A percentile compares a stretch with the other conserved stretches of the same genome.
phyloP scores from a whole-genome alignment of 2,329 filamentous ascomycete genomes.

The Colletotrichum australisinense region DNA sequence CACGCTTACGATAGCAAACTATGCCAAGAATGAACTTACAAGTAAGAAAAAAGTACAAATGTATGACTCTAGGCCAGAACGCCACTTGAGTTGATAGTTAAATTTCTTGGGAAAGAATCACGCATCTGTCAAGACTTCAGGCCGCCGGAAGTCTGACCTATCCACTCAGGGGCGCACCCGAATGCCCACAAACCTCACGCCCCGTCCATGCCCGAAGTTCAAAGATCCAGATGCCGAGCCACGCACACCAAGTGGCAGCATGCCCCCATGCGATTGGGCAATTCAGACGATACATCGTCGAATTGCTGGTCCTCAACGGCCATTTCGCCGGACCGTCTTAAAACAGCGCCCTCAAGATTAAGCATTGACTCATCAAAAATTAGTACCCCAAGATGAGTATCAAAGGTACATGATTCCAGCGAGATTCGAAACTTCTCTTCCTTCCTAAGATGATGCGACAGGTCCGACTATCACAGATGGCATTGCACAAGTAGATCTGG shows the following conservation, averaged over 20 bases:
- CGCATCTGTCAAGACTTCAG: neutral
- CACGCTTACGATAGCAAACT: neutral
- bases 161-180: neutral
- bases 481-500: too few species aligned
- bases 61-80: neutral
- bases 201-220: neutral
- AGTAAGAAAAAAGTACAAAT: neutral
- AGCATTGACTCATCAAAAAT: too few species aligned
- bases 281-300: neutral
- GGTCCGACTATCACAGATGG: too few species aligned
- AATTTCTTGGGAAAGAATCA: neutral
- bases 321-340: too few species aligned
- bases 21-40: neutral
- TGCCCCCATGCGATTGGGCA: neutral
- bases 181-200: neutral
- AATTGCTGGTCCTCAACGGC: neutral
- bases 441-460: too few species aligned
- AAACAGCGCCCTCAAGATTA: too few species aligned
- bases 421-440: too few species aligned
- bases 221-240: neutral
- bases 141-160: neutral
- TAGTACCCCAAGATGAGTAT: too few species aligned
- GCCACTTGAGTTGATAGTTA: neutral
- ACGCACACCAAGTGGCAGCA: neutral
- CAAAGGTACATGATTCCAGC: too few species aligned